Percentiles rank a stretch among this genome's conserved stretches.
Conservation (phyloP, 2,329 filamentous ascomycete genomes). For the Calonectria multiphialidica region DNA sequence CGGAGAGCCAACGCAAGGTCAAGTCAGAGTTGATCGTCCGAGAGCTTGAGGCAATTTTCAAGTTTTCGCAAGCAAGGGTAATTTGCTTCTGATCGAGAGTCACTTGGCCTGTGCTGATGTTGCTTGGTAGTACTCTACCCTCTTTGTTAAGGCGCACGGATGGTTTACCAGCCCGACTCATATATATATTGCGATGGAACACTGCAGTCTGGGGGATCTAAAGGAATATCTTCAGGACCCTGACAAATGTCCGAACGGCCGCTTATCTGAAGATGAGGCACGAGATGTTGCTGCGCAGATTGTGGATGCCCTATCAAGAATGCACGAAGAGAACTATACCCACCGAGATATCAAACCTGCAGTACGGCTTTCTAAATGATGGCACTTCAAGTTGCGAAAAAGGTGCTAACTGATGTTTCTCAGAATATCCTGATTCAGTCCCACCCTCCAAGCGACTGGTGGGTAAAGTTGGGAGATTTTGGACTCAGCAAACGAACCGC, state of each 20-base stretch:
- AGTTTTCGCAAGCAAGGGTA: constrained; percentile 2
- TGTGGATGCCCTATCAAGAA: neutral
- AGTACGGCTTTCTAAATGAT: neutral
- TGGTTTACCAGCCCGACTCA: neutral
- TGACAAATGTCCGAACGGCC: neutral
- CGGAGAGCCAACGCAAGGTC: neutral
- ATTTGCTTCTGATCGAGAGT: neutral
- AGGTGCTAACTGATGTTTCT: neutral
- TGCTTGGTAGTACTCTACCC: neutral
- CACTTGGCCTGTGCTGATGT: neutral
- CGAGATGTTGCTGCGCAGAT: neutral
- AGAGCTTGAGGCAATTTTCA: neutral
- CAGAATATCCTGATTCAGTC: constrained; percentile 4
- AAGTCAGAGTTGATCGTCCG: neutral
- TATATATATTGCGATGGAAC: constrained; percentile 9
- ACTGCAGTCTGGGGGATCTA: neutral
- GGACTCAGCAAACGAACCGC: neutral
- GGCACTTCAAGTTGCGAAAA: neutral
- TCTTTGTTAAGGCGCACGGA: constrained; percentile 2
- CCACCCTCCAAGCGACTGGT: neutral
- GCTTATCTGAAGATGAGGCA: neutral
- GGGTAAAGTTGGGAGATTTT: neutral
- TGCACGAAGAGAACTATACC: neutral
- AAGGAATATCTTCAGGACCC: neutral
- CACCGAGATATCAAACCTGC: constrained; percentile 4